phyloP scores from a whole-genome alignment of 176 grass and related monocot genomes.

The Bromus sterilis region DNA sequence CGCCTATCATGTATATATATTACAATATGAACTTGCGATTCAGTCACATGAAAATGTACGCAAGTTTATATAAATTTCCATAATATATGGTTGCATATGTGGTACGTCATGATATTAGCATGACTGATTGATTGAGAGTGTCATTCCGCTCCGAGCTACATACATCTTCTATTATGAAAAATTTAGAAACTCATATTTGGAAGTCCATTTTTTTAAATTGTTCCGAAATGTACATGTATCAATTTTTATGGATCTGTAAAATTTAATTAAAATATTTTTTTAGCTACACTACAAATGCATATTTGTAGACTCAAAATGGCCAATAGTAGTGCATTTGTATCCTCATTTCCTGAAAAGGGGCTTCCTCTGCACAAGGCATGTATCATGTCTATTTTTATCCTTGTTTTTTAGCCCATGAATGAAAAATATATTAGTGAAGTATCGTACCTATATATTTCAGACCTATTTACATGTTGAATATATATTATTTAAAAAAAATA shows the following conservation, averaged over 20 bases:
- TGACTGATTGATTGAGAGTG: too few relatives aligned
- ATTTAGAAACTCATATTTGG: neutral
- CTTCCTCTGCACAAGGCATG: too few relatives aligned
- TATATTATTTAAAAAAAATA: too few relatives aligned
- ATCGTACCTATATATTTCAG: neutral
- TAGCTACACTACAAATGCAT: neutral
- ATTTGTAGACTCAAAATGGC: neutral
- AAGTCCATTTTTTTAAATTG: too few relatives aligned
- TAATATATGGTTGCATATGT: neutral
- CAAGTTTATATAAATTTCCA: neutral
- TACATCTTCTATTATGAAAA: neutral
- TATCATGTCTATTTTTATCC: too few relatives aligned
- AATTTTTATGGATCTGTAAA: too few relatives aligned
- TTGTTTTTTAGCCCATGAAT: neutral
- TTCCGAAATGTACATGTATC: neutral
- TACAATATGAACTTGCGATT: neutral
- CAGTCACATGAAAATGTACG: neutral
- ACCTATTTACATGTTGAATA: neutral
- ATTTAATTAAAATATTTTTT: neutral
- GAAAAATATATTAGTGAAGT: neutral
- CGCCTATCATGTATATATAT: neutral
- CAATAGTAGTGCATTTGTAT: neutral
- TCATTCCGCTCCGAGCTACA: neutral
- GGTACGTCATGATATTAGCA: neutral
- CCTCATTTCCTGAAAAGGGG: too few relatives aligned